Conservation (phyloP, 1,284 basidiomycete genomes). For the Takashimella koratensis region DNA sequence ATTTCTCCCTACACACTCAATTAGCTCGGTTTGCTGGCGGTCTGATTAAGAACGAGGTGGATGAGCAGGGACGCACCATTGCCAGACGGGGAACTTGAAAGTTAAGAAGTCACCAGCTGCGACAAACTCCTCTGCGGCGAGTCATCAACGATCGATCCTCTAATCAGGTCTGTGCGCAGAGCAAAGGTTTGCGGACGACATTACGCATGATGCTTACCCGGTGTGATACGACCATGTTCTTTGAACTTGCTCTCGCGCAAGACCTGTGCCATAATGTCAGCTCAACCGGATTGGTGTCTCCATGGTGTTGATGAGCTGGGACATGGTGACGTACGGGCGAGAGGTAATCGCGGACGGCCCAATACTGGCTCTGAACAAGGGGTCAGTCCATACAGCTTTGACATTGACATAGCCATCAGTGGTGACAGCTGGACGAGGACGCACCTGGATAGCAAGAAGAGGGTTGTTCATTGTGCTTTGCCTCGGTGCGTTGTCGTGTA, state of each 20-base stretch:
- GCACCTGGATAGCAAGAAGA: slow-evolving; percentile 49
- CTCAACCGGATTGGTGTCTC: neutral
- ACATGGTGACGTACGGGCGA: slow-evolving; percentile 64
- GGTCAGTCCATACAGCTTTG: slow-evolving; percentile 9
- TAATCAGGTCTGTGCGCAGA: neutral
- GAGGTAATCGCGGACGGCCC: slow-evolving; percentile 93
- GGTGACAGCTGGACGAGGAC: neutral
- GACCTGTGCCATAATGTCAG: slow-evolving; percentile 64
- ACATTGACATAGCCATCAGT: neutral
- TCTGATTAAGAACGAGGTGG: neutral
- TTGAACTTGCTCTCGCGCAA: slow-evolving; percentile 98
- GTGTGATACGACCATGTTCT: slow-evolving; percentile 93
- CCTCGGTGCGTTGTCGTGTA: neutral
- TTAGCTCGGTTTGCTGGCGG: neutral
- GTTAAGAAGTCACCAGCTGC: slow-evolving; percentile 89
- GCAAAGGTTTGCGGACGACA: slow-evolving; percentile 1
- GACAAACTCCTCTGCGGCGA: slow-evolving; percentile 78
- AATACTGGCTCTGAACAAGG: slow-evolving; percentile 70
- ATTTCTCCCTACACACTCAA: slow-evolving; percentile 67
- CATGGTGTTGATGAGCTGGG: neutral
- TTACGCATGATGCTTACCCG: slow-evolving; percentile 59
- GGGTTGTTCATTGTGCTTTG: slow-evolving; percentile 47
- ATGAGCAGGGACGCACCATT: slow-evolving; percentile 60
- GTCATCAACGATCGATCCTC: slow-evolving; percentile 6
- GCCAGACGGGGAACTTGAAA: slow-evolving; percentile 95